These are phyloP conservation scores for Silybum marianum DNA, from an alignment of 129 eudicot genomes.

Conservation along the genomic window DNA sequence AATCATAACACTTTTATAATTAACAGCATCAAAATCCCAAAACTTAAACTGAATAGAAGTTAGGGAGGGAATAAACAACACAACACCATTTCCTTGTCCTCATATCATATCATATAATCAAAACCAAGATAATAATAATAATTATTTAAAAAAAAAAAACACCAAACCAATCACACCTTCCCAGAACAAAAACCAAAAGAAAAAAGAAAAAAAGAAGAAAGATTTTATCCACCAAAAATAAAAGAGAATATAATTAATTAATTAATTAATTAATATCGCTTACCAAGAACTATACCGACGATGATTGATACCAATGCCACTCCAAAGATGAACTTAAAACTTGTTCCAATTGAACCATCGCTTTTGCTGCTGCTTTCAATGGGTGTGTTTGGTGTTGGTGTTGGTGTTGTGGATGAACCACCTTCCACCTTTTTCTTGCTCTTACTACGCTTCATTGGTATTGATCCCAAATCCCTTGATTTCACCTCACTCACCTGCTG, in stretches of 20 bases:
- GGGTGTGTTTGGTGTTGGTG: constrained; percentile 54
- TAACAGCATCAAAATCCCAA: constrained; percentile 22
- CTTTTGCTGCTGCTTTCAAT: constrained; percentile 39
- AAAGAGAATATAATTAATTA: not conserved
- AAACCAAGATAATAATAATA: not conserved
- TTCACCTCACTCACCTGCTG: constrained; percentile 40
- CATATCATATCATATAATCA: constrained; percentile 18
- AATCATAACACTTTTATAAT: constrained; percentile 22
- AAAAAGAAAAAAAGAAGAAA: not conserved
- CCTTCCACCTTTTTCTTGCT: constrained; percentile 66
- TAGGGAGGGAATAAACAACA: constrained; percentile 25
- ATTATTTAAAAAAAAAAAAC: not conserved
- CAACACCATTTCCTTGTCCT: constrained; percentile 21
- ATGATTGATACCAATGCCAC: constrained; percentile 80
- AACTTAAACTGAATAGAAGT: constrained; percentile 32
- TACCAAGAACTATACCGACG: constrained; percentile 81
- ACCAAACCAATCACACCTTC: constrained; percentile 29
- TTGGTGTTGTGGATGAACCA: constrained; percentile 37
- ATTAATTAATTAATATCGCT: constrained; percentile 59
- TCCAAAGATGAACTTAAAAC: constrained; percentile 66
- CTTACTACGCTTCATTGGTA: constrained; percentile 73
- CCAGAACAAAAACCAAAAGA: not conserved
- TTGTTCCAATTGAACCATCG: constrained; percentile 52
- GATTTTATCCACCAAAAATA: constrained; percentile 12
- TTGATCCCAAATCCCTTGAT: constrained; percentile 69